Conservation (phyloP, 1,284 basidiomycete genomes). For the Pseudozyma tsukubaensis region DNA sequence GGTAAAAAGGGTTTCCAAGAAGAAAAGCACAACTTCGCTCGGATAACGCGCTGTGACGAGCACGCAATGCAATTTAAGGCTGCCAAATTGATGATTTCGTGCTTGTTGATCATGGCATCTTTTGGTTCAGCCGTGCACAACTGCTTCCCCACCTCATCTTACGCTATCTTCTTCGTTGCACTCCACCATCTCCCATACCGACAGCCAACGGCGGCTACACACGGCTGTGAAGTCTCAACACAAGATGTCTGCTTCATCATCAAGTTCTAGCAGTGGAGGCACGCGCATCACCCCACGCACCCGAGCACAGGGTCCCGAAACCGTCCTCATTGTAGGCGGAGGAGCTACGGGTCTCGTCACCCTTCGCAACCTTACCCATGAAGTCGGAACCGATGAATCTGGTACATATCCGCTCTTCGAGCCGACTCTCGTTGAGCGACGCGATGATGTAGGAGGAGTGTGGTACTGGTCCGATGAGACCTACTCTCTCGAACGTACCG, state of each 20-base stretch:
- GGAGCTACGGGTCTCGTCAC: slow-evolving; percentile 58
- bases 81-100: too few species aligned
- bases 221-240: too few species aligned
- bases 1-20: too few species aligned
- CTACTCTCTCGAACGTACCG: slow-evolving; percentile 31
- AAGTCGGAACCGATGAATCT: slow-evolving; percentile 15
- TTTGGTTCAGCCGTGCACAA: too few species aligned
- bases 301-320: slow-evolving; percentile 26
- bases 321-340: slow-evolving; percentile 60
- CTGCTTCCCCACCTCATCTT: too few species aligned
- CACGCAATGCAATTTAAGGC: too few species aligned
- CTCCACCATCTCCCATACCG: background rate
- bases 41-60: too few species aligned
- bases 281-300: slow-evolving; percentile 15
- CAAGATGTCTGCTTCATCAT: background rate
- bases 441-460: slow-evolving; percentile 59
- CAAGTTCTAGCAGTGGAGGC: background rate
- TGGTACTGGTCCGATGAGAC: slow-evolving; percentile 56
- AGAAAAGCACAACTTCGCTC: too few species aligned
- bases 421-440: slow-evolving; percentile 51
- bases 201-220: too few species aligned
- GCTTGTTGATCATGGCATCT: too few species aligned
- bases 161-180: background rate
- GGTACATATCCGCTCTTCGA: slow-evolving; percentile 29
- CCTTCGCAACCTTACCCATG: slow-evolving; percentile 51